Evolutionary conservation across 306 rosid genomes (phyloP), one percentile per base, ranked within the genome.

Genomic region (Geum urbanum): DNA sequence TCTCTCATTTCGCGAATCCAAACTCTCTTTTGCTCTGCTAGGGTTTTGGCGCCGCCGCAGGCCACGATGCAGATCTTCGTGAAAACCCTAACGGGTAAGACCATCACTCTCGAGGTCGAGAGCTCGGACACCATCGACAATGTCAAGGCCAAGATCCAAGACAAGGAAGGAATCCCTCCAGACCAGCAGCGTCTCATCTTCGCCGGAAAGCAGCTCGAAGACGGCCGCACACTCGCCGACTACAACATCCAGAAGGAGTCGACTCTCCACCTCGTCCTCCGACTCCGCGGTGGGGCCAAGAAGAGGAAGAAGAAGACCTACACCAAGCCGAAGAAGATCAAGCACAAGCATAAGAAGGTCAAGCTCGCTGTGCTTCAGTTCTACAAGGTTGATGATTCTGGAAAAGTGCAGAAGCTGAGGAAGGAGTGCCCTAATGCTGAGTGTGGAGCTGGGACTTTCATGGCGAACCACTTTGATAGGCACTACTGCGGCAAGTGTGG

Each of bases 231-330:
- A 56, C 91, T 92, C 53, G 97, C 97, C 27, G 97, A 92, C 64
- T 91, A 91, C 82, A 91, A 91, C 78, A 91, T 91, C 83, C 96
- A 91, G 88, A 91, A 91, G 86, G 97, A 92, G 50, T 92, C 97
- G 0, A 92, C 96, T 0, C 95, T 92, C 2, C 97, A 92, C 75
- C 87, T 92, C 0, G 96, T 92, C 8, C 97, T 92, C 69, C 94
- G 97, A 32, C 96, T 92, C 65, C 86, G 97, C 2, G 97, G 97
- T 10, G 97, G 97, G 0, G 97, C 97, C 9, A 92, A 92, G 83
- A 92, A 92, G 90, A 71, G 97, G 4, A 92, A 92, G 96, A 92
- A 92, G 96, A 92, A 92, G 92, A 92, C 97, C 53, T 89, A 92
- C 84, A 89, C 97, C 54, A 92, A 89, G 83, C 97, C 97, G 0